phyloP scores from a whole-genome alignment of 192 early-diverging fungal species.

The Irineochytrium annulatum region DNA sequence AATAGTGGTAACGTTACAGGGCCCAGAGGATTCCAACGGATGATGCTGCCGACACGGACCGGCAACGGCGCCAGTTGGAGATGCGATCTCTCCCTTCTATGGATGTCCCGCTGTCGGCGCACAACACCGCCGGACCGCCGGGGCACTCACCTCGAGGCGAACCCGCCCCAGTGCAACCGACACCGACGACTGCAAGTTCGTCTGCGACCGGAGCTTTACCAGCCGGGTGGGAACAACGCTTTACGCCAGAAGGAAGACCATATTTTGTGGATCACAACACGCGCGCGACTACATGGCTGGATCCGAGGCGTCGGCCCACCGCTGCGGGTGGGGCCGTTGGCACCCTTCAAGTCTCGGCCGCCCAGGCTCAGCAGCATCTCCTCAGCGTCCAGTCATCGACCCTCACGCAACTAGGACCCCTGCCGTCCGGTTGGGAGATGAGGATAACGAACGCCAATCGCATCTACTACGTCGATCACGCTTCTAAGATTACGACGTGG shows the following conservation, averaged over 20 bases:
- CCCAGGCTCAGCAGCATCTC: conserved; percentile 43
- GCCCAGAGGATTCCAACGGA: no score
- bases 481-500: conserved; percentile 97
- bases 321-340: conserved; percentile 40
- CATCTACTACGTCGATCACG: conserved; percentile 98
- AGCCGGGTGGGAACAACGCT: conserved; percentile 47
- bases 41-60: no score
- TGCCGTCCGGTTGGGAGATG: conserved; percentile 99
- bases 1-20: no score
- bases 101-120: conserved; percentile 1
- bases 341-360: conserved; percentile 22
- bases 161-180: conserved; percentile 13
- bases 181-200: conserved; percentile 24
- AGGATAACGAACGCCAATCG: conserved; percentile 86
- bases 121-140: conserved; percentile 55
- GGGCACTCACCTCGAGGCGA: conserved; percentile 29
- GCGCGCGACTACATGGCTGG: conserved; percentile 95
- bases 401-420: conserved; percentile 71
- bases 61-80: no score
- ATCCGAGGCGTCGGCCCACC: conserved; percentile 51
- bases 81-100: not conserved
- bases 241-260: conserved; percentile 68
- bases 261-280: conserved; percentile 99
- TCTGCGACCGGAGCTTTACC: conserved; percentile 71
- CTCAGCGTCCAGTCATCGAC: conserved; percentile 63